These are phyloP conservation scores for Thinopyrum elongatum DNA, from an alignment of 176 grass and related monocot genomes.

Conservation along the genomic window DNA sequence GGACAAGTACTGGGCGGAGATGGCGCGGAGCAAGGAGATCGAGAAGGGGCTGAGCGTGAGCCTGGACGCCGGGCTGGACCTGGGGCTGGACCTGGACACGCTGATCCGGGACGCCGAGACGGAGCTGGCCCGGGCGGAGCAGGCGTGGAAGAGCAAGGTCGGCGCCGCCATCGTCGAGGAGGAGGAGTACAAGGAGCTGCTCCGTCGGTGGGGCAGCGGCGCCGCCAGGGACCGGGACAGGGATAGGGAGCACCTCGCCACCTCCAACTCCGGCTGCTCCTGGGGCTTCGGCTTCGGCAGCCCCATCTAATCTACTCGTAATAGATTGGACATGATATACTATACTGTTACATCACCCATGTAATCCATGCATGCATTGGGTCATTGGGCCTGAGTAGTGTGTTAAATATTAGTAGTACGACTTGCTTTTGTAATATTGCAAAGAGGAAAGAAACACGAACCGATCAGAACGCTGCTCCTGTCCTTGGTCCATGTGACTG, in stretches of 20 bases:
- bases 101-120: constrained; percentile 79
- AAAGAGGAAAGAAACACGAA: background rate
- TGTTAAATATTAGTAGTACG: background rate
- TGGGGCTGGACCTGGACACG: constrained; percentile 54
- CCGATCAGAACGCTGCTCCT: too few species aligned
- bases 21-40: constrained; percentile 57
- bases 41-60: constrained; percentile 65
- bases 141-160: constrained; percentile 70
- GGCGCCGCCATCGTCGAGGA: constrained; percentile 74
- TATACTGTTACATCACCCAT: background rate
- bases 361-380: background rate
- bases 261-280: constrained; percentile 22
- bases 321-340: background rate
- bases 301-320: constrained; percentile 39
- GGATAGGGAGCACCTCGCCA: background rate
- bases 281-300: constrained; percentile 64
- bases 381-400: background rate
- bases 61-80: constrained; percentile 58
- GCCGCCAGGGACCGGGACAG: background rate
- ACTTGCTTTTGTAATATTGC: background rate
- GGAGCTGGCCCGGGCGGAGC: constrained; percentile 72
- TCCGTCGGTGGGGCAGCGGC: constrained; percentile 53
- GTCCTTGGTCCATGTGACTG: background rate
- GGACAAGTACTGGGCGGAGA: constrained; percentile 63
- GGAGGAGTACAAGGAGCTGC: constrained; percentile 82